Evolutionary conservation across 2,329 filamentous ascomycete genomes (phyloP).

Genomic region (Alternaria arbusti): DNA sequence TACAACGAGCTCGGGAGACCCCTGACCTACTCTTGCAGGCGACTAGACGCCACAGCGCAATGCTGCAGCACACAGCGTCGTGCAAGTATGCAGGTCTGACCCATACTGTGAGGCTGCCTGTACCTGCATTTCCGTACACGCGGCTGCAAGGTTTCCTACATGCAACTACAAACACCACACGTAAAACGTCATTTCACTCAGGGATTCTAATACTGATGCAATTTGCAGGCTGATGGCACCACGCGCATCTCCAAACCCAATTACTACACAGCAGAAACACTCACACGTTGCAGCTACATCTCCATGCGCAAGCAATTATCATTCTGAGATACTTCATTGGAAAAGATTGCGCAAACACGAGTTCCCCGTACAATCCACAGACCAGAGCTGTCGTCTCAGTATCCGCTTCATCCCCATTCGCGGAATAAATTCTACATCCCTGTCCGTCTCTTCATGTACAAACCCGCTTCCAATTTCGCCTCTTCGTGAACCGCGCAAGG

Average conservation of each 20-base stretch:
- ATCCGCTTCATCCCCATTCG: conserved; percentile 12
- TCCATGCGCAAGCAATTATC: background rate
- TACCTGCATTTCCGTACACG: conserved; percentile 5
- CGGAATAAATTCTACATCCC: conserved; percentile 6
- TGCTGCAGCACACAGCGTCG: background rate
- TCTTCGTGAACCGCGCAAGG: background rate
- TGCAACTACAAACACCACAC: background rate
- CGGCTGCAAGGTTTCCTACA: conserved; percentile 2
- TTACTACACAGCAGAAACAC: background rate
- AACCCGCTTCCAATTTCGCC: conserved; percentile 3
- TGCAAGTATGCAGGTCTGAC: background rate
- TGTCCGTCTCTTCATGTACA: background rate
- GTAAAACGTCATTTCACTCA: background rate
- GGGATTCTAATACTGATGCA: background rate
- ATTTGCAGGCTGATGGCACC: background rate
- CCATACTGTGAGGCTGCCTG: background rate
- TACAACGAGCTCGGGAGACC: background rate
- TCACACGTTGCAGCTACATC: background rate
- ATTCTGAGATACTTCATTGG: background rate
- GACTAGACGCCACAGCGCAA: background rate
- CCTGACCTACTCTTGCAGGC: background rate
- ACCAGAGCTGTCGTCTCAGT: background rate
- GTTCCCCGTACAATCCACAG: background rate
- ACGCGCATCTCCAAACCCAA: background rate
- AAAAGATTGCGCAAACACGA: background rate